These are phyloP conservation scores for Paramecium pentaurelia DNA, from an alignment of 73 alveolate genomes.

Conservation along the genomic window DNA sequence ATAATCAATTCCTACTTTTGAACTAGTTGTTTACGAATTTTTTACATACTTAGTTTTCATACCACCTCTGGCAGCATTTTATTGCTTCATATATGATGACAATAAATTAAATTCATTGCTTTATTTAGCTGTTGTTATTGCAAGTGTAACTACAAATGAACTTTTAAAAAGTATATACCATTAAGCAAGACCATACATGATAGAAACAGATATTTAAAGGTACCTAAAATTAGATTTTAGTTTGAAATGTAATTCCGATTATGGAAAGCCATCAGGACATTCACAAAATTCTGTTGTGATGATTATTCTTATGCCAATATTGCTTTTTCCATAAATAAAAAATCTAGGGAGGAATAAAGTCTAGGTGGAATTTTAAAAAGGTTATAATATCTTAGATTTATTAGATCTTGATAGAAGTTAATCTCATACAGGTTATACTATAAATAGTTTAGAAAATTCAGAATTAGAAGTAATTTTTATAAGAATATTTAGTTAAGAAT, in stretches of 20 bases:
- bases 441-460: neutral
- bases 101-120: neutral
- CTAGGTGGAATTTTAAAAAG: neutral
- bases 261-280: conserved; percentile 42
- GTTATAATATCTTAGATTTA: too few relatives aligned
- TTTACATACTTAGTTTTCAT: neutral
- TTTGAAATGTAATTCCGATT: conserved; percentile 8
- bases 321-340: neutral
- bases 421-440: neutral
- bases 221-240: neutral
- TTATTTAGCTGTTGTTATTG: neutral
- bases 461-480: neutral
- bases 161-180: neutral
- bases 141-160: conserved; percentile 14
- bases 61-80: neutral
- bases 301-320: neutral
- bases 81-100: neutral
- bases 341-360: neutral
- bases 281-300: neutral
- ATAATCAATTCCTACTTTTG: neutral
- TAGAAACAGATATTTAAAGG: neutral
- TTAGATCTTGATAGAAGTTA: too few relatives aligned
- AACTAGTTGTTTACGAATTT: neutral
- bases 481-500: neutral
- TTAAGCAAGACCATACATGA: conserved; percentile 40